phyloP scores from a whole-genome alignment of 2,329 filamentous ascomycete species.

The Simplicillium aogashimaense region DNA sequence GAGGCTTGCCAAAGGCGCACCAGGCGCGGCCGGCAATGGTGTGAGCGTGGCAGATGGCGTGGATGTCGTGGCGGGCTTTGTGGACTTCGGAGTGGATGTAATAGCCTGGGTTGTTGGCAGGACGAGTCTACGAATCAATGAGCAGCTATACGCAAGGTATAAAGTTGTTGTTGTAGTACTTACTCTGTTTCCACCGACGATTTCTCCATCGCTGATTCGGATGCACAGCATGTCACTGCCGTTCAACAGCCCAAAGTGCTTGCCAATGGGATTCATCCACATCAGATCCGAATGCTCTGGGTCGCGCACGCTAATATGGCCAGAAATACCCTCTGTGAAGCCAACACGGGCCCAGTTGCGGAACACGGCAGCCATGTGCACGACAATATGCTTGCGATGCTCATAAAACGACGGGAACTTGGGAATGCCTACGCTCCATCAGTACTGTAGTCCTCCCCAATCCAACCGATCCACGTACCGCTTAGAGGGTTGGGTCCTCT shows the following conservation, averaged over 20 bases:
- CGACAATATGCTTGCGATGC: conserved; percentile 52
- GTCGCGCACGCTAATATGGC: conserved; percentile 57
- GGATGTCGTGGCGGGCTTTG: conserved; percentile 53
- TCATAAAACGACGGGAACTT: conserved; percentile 25
- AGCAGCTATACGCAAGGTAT: too few relatives aligned
- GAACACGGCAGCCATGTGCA: conserved; percentile 56
- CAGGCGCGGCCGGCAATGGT: conserved; percentile 58
- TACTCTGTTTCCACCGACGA: conserved; percentile 50
- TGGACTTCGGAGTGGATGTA: conserved; percentile 61
- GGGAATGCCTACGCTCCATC: conserved; percentile 24
- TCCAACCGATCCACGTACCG: too few relatives aligned
- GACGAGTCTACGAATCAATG: conserved; percentile 25
- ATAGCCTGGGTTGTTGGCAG: conserved; percentile 59
- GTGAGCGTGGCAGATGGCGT: conserved; percentile 61
- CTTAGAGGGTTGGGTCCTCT: not conserved
- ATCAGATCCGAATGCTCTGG: conserved; percentile 51
- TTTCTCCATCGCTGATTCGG: conserved; percentile 43
- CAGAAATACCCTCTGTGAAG: conserved; percentile 21
- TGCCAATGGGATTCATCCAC: conserved; percentile 62
- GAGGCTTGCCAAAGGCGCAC: conserved; percentile 50
- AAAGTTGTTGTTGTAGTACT: conserved; percentile 2
- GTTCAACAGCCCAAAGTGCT: conserved; percentile 57
- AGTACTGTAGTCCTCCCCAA: too few relatives aligned
- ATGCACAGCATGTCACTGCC: conserved; percentile 60
- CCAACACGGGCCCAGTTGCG: conserved; percentile 19